Evolutionary conservation across 768 basidiomycete genomes (phyloP).

Genomic region (Sistotremastrum niveocremeum): DNA sequence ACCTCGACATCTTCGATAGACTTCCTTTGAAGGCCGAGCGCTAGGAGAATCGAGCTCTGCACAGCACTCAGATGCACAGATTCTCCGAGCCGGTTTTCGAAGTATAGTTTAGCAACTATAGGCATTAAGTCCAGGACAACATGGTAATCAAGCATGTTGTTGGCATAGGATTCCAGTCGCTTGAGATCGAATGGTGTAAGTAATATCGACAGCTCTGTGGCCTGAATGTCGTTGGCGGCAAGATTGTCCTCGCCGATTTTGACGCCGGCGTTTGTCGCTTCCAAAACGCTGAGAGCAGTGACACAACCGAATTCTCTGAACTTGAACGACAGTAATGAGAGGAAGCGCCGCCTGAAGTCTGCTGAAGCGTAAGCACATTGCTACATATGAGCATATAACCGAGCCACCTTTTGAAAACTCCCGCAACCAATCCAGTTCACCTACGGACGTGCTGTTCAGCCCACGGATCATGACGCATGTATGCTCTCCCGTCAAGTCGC

Average conservation of each 20-base stretch:
- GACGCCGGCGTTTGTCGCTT: conserved; percentile 60
- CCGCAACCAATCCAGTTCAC: conserved; percentile 66
- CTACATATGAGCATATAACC: not conserved
- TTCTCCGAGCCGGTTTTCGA: conserved; percentile 48
- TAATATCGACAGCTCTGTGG: conserved; percentile 44
- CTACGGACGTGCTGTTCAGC: conserved; percentile 49
- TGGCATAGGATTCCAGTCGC: conserved; percentile 88
- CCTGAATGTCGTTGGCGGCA: not conserved
- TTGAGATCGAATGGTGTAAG: conserved; percentile 92
- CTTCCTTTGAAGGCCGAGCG: conserved; percentile 83
- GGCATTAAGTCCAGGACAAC: conserved; percentile 90
- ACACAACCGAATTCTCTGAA: conserved; percentile 90
- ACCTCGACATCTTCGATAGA: conserved; percentile 83
- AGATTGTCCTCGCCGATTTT: conserved; percentile 28
- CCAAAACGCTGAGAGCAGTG: conserved; percentile 75
- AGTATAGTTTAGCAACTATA: conserved; percentile 66
- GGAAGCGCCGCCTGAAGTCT: conserved; percentile 91
- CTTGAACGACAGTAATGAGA: conserved; percentile 81
- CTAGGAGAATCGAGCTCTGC: conserved; percentile 83
- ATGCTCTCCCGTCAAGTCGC: conserved; percentile 93
- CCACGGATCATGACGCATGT: conserved; percentile 92
- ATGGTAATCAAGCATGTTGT: conserved; percentile 94
- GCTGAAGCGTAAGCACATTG: conserved; percentile 1
- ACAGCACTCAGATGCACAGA: conserved; percentile 69
- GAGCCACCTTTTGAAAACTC: conserved; percentile 74